Evolutionary conservation across 768 basidiomycete species (phyloP).

Genomic region (Rhodotorula babjevae): DNA sequence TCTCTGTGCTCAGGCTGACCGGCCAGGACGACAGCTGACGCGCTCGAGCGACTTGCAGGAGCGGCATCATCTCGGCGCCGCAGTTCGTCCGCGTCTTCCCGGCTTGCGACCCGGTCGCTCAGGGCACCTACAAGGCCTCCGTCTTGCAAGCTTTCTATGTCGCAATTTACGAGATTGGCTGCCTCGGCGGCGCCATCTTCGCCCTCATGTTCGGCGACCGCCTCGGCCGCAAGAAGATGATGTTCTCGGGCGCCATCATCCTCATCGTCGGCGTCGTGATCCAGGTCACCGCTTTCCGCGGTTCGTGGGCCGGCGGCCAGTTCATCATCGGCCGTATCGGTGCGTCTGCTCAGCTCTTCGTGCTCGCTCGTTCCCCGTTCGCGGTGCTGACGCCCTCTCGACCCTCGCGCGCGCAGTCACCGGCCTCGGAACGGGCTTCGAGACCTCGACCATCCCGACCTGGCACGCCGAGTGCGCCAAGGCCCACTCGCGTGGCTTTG

Average conservation of each 20-base stretch:
- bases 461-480: conserved; percentile 54
- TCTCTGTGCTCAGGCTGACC: no score
- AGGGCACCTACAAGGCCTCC: conserved; percentile 19
- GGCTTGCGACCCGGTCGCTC: conserved; percentile 38
- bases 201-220: conserved; percentile 52
- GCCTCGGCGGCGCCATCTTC: conserved; percentile 55
- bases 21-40: no score
- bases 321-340: conserved; percentile 48
- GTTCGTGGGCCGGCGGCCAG: conserved; percentile 44
- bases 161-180: conserved; percentile 56
- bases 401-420: conserved; percentile 26
- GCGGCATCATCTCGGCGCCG: conserved; percentile 55
- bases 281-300: conserved; percentile 48
- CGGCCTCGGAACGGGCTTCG: conserved; percentile 50
- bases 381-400: no score
- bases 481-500: conserved; percentile 55
- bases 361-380: no score
- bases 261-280: conserved; percentile 17
- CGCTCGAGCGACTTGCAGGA: conserved; percentile 29
- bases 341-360: neutral
- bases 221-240: conserved; percentile 39
- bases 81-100: conserved; percentile 57
- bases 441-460: conserved; percentile 53
- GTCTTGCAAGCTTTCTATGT: conserved; percentile 32
- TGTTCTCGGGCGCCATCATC: neutral